Evolutionary conservation across 257 asterid species (phyloP), one percentile per base, ranked within the genome.

Genomic region (Cordia subcordata): DNA sequence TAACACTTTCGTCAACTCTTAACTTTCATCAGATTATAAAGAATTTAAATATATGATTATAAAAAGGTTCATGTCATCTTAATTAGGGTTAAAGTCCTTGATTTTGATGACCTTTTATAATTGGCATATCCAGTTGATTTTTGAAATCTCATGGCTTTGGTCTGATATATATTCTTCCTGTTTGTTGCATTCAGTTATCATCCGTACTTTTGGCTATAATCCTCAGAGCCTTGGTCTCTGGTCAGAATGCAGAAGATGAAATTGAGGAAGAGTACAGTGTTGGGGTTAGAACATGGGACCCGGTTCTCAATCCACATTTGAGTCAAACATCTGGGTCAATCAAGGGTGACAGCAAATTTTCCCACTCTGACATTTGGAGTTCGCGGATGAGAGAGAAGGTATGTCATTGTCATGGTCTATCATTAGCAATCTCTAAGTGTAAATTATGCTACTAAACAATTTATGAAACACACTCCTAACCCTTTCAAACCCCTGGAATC

Each of bases 301-400:
- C 96, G 55, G 66, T 87, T 60, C 68, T 81, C 62, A 74, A 63
- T 62, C 68, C 86, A 49, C 73, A 58, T 67, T 63, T 80, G 49
- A 68, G 76, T 74, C 88, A 65, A 61, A 39, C 79, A 62, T 73
- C 82, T 42, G 81, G 67, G 15, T 68, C 85, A 58, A 21, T 69
- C 58, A 77, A 80, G 75, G 84, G 82, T n/a, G 94, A 79, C 62
- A 74, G 68, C 17, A 67, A 54, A 40, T 64, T 60, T 32, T 37
- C 49, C n/a, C 78, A 72, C 63, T 56, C 62, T 45, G 94, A 85
- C 76, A 81, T 84, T 63, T 87, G 90, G 96, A 82, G 90, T 78
- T 72, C 85, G 60, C 81, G 90, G 63, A 81, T 86, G 79, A 81
- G 94, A 75, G 81, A 74, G 73, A 90, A 90, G 97, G 97, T 90